phyloP scores from a whole-genome alignment of 2,329 filamentous ascomycete species.

The Blastomyces percursus region DNA sequence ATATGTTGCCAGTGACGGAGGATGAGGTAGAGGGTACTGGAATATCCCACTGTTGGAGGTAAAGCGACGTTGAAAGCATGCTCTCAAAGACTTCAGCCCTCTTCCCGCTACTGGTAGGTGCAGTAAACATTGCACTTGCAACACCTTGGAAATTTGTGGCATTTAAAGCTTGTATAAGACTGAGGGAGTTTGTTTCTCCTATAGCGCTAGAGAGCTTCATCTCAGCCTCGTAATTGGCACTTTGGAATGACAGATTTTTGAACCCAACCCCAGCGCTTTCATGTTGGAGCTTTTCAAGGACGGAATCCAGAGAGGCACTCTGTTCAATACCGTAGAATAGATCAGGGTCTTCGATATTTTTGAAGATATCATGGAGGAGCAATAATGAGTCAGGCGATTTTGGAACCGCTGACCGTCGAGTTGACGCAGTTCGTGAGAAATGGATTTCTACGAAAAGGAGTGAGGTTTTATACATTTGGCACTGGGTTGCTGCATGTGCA shows the following conservation, averaged over 20 bases:
- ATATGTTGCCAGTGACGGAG: slow-evolving; percentile 59
- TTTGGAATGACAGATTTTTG: slow-evolving; percentile 81
- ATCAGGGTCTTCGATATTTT: slow-evolving; percentile 90
- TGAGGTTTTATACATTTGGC: slow-evolving; percentile 78
- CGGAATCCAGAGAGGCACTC: slow-evolving; percentile 60
- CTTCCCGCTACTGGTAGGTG: slow-evolving; percentile 43
- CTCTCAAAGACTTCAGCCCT: slow-evolving; percentile 49
- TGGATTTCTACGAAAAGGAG: slow-evolving; percentile 71
- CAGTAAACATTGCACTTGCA: slow-evolving; percentile 65
- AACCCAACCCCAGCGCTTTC: slow-evolving; percentile 73
- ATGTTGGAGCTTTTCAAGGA: slow-evolving; percentile 75
- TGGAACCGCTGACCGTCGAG: slow-evolving; percentile 55
- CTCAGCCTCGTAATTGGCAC: slow-evolving; percentile 80
- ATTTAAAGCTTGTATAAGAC: slow-evolving; percentile 65
- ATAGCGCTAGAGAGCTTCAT: slow-evolving; percentile 51
- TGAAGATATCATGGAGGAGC: slow-evolving; percentile 70
- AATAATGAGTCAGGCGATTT: slow-evolving; percentile 49
- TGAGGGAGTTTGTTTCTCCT: slow-evolving; percentile 51
- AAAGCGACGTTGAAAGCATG: slow-evolving; percentile 68
- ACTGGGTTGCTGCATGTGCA: slow-evolving; percentile 60
- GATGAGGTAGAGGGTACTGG: slow-evolving; percentile 55
- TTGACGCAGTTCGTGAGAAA: slow-evolving; percentile 46
- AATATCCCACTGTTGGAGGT: slow-evolving; percentile 85
- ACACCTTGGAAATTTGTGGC: slow-evolving; percentile 75
- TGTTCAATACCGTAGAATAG: slow-evolving; percentile 87